Conservation (phyloP, 2,329 filamentous ascomycete genomes). For the Decorospora gaudefroyi region DNA sequence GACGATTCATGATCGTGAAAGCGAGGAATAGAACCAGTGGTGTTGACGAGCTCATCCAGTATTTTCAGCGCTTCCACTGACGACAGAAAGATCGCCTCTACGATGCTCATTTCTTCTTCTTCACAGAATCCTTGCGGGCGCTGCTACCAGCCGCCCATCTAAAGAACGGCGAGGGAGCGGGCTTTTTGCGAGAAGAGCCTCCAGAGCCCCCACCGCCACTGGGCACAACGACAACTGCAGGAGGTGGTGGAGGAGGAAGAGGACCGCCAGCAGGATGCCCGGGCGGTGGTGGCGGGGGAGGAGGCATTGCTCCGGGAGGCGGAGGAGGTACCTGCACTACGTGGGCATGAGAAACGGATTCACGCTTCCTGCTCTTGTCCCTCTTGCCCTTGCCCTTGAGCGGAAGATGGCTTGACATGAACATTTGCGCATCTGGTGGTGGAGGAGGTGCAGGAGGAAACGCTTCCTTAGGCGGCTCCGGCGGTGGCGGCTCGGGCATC, state of each 20-base stretch:
- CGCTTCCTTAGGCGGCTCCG: conserved; percentile 13
- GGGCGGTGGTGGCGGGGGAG: conserved; percentile 13
- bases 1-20: no score
- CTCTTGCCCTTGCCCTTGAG: conserved; percentile 20
- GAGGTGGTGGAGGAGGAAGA: conserved; percentile 14
- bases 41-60: no score
- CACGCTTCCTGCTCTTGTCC: conserved; percentile 23
- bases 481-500: conserved; percentile 45
- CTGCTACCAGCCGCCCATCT: conserved; percentile 29
- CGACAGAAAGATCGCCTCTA: conserved; percentile 4
- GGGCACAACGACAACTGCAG: conserved; percentile 15
- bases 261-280: conserved; percentile 10
- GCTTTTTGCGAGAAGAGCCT: conserved; percentile 16
- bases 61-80: no score
- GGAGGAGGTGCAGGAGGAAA: conserved; percentile 18
- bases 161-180: conserved; percentile 22
- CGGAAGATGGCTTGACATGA: conserved; percentile 19
- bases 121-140: conserved; percentile 7
- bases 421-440: conserved; percentile 23
- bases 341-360: conserved; percentile 14
- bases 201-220: conserved; percentile 6
- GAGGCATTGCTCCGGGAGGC: conserved; percentile 7
- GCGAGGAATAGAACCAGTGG: background rate
- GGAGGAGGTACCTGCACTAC: conserved; percentile 15
- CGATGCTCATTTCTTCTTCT: conserved; percentile 11